Base-by-base conservation (phyloP, 768 basidiomycete species). In the Dacryopinax spathularia region DNA sequence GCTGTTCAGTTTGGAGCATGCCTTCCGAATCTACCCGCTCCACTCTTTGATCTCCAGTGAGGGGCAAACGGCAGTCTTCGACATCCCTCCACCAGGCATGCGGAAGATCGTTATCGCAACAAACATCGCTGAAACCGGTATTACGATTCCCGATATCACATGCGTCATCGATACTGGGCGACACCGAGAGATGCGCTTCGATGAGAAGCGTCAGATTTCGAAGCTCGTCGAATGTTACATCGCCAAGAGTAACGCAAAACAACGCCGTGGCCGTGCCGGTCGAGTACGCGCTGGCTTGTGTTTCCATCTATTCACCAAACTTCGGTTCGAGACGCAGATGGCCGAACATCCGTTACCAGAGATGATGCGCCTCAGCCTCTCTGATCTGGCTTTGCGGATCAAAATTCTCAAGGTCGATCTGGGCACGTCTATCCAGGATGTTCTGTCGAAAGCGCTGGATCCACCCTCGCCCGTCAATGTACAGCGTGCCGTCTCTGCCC, bases 131-230 rank as follows among this genome's bases (percentile, higher is more conserved):
- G 95, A 99, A 74, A 99, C 95, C 15, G 95, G 95, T 68, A 90
- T 99, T 62, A 99, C 96, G 1, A 99, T 99, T 63, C 95, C 95
- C 5, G 96, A 99, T 69, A 89, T 96, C 65, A 95, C 93, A 9
- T 93, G 91, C 68, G 95, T 97, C 25, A 91, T 98, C 65, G 95
- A 99, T 70, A 83, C 86, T 0, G 93, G 94, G 59, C 92, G 89
- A 70, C 92, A 96, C 72, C 81, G 91, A 67, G 93, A 96, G 76
- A 96, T 96, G 87, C 84, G 87, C 68, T 97, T 93, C 70, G 94
- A 99, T 70, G 95, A 99, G 77, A 97, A 97, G 74, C 84, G 96
- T 15, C 95, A 97, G 70, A 84, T 96, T 65, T 95, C 91, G 63
- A 83, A 92, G 25, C 76, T 99, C 29, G 82, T 93, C 6, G 93